A percentile compares a stretch with the other conserved stretches of the same genome.
phyloP scores from a whole-genome alignment of 139 green algal species.

The Zygnema cylindricum region DNA sequence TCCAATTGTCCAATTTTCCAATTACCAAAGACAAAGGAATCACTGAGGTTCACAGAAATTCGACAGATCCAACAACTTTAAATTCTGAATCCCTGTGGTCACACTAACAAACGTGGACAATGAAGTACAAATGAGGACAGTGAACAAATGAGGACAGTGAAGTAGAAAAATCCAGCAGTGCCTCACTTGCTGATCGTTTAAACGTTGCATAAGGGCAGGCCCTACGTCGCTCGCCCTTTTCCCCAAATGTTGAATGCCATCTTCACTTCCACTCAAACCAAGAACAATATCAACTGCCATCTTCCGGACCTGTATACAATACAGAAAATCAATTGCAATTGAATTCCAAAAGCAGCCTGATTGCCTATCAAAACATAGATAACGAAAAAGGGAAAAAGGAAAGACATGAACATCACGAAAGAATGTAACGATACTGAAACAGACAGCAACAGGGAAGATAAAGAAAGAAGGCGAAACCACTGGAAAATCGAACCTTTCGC shows the following conservation, averaged over 20 bases:
- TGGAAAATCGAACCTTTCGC: too few relatives aligned
- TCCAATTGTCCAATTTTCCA: too few relatives aligned
- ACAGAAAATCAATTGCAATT: too few relatives aligned
- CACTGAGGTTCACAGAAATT: too few relatives aligned
- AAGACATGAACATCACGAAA: background rate
- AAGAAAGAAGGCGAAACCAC: background rate
- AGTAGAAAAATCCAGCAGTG: too few relatives aligned
- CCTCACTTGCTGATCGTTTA: conserved; percentile 18
- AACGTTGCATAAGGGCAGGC: conserved; percentile 68
- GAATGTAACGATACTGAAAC: background rate
- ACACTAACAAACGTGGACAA: too few relatives aligned
- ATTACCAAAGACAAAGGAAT: too few relatives aligned
- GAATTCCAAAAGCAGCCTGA: too few relatives aligned
- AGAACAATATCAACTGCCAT: conserved; percentile 73
- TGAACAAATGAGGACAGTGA: too few relatives aligned
- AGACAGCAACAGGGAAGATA: background rate
- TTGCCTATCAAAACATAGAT: background rate
- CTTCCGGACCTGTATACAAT: conserved; percentile 51
- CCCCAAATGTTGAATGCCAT: conserved; percentile 71
- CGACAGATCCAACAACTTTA: too few relatives aligned
- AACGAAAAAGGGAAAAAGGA: background rate
- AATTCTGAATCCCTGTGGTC: too few relatives aligned
- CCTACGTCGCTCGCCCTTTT: conserved; percentile 57
- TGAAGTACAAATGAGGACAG: too few relatives aligned
- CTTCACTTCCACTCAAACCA: conserved; percentile 69